Conservation (phyloP, 768 basidiomycete species). For the Serendipita vermifera region DNA sequence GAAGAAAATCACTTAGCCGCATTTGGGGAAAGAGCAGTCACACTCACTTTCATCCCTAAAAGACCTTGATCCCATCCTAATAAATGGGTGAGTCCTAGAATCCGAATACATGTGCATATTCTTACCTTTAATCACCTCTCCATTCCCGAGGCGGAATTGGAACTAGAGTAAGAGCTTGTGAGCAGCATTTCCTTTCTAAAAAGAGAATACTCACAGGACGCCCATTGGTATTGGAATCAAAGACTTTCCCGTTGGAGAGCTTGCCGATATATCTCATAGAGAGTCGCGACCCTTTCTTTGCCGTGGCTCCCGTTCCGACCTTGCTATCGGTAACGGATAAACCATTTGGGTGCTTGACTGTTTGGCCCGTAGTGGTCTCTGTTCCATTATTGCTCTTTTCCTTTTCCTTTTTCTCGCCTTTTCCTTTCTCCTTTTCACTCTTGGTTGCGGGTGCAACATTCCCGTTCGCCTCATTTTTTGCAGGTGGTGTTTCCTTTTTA, state of each 20-base stretch:
- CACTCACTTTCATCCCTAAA: conserved; percentile 75
- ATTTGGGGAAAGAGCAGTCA: neutral
- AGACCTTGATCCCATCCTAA: conserved; percentile 86
- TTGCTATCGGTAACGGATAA: conserved; percentile 66
- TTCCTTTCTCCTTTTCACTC: conserved; percentile 23
- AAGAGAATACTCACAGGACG: conserved; percentile 53
- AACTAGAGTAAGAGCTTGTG: conserved; percentile 34
- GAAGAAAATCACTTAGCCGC: neutral
- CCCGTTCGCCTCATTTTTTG: conserved; percentile 13
- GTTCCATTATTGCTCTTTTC: conserved; percentile 22
- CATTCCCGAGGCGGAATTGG: conserved; percentile 64
- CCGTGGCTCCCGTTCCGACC: conserved; percentile 68
- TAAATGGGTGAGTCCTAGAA: neutral
- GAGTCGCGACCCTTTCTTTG: conserved; percentile 74
- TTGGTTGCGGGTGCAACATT: neutral
- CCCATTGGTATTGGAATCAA: conserved; percentile 74
- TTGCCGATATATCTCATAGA: conserved; percentile 91
- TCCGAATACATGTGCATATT: neutral
- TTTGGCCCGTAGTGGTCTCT: conserved; percentile 10
- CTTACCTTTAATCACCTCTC: conserved; percentile 84
- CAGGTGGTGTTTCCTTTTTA: conserved; percentile 23
- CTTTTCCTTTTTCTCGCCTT: conserved; percentile 9
- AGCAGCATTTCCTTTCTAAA: conserved; percentile 9
- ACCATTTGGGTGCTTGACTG: conserved; percentile 45
- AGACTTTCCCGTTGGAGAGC: conserved; percentile 57